Conservation (phyloP, 805 yeast species). For the Wickerhamomyces tratensis region DNA sequence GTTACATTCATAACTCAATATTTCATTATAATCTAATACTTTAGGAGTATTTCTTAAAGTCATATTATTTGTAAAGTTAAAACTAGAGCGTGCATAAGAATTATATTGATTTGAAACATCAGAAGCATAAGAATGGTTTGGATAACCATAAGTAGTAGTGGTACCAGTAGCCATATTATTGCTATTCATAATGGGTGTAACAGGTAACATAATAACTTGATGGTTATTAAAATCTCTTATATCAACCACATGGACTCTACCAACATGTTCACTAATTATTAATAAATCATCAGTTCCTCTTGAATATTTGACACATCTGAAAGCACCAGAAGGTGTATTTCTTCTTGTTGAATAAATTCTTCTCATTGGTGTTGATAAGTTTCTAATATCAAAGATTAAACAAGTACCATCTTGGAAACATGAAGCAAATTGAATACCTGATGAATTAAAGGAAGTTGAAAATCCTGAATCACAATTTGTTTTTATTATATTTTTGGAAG, state of each 20-base stretch:
- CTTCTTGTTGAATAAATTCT: constrained; percentile 53
- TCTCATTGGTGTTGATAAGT: constrained; percentile 40
- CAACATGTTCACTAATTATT: constrained; percentile 74
- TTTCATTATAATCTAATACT: constrained; percentile 15
- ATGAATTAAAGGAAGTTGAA: constrained; percentile 70
- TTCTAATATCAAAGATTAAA: constrained; percentile 67
- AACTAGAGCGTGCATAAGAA: too few species aligned
- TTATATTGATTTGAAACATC: too few species aligned
- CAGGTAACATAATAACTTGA: constrained; percentile 65
- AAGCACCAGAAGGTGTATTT: constrained; percentile 48
- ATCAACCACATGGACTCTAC: constrained; percentile 79
- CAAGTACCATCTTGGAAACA: constrained; percentile 84
- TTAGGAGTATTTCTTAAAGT: constrained; percentile 7
- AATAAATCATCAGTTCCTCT: constrained; percentile 67
- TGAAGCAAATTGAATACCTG: constrained; percentile 65
- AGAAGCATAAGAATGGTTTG: too few species aligned
- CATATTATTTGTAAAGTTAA: background rate
- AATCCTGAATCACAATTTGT: constrained; percentile 74
- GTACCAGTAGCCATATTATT: background rate
- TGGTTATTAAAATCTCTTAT: constrained; percentile 64
- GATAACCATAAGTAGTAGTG: too few species aligned
- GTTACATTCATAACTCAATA: constrained; percentile 12
- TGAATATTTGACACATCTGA: constrained; percentile 53
- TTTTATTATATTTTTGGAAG: constrained; percentile 28
- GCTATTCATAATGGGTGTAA: constrained; percentile 9